phyloP scores from a whole-genome alignment of 345 rosid species.

The Erodium maritimum region DNA sequence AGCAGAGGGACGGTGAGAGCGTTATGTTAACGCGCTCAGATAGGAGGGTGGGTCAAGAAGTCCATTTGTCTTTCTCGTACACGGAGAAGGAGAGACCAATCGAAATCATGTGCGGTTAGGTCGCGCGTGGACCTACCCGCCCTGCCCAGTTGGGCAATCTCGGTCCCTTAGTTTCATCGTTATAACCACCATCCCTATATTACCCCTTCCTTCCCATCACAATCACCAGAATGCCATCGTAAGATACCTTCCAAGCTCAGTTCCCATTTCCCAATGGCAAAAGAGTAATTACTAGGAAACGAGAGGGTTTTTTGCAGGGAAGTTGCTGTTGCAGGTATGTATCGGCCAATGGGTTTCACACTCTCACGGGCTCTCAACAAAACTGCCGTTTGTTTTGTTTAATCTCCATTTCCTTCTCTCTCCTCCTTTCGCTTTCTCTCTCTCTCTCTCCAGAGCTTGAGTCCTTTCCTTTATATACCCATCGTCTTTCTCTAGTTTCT shows the following conservation, averaged over 20 bases:
- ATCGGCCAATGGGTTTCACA: conserved; percentile 17
- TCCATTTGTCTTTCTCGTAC: background rate
- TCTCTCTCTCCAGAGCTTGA: background rate
- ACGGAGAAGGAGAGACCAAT: background rate
- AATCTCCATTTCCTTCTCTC: background rate
- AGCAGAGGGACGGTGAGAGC: background rate
- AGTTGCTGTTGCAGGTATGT: background rate
- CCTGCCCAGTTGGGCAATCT: background rate
- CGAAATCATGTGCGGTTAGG: background rate
- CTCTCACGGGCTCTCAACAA: conserved; percentile 21
- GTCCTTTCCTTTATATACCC: background rate
- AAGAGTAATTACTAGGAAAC: background rate
- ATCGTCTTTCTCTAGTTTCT: background rate
- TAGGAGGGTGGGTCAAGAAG: background rate
- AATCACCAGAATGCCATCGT: background rate
- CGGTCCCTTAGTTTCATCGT: background rate
- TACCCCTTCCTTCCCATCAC: background rate
- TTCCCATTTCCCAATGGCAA: background rate
- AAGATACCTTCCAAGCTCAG: background rate
- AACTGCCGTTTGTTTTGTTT: conserved; percentile 19
- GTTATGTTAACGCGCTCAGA: background rate
- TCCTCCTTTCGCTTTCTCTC: background rate
- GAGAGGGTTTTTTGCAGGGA: background rate
- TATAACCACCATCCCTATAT: background rate
- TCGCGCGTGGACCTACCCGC: background rate